Conservation (phyloP, 805 yeast genomes). For the Lachancea nothofagi region DNA sequence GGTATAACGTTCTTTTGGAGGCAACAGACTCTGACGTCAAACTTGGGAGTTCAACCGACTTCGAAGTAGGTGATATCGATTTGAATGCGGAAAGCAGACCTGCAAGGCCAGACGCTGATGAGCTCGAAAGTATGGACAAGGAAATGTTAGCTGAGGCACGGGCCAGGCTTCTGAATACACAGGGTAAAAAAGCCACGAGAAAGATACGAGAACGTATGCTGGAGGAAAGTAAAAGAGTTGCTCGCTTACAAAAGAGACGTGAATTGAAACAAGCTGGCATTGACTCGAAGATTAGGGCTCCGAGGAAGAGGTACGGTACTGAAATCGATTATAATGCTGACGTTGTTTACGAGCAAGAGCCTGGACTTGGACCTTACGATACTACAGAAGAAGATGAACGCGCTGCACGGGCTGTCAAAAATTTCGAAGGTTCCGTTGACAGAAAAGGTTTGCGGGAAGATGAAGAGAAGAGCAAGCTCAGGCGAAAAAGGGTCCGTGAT, state of each 20-base stretch:
- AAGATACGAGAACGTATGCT: conserved; percentile 80
- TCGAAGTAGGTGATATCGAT: conserved; percentile 53
- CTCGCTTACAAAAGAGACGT: conserved; percentile 71
- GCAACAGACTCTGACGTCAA: conserved; percentile 34
- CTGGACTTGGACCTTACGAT: conserved; percentile 65
- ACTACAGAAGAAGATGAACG: conserved; percentile 49
- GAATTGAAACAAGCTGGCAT: conserved; percentile 79
- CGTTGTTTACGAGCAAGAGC: conserved; percentile 69
- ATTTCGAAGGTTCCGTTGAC: conserved; percentile 42
- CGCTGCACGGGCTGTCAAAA: conserved; percentile 36
- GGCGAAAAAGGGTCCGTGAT: conserved; percentile 21
- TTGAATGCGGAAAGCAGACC: conserved; percentile 70
- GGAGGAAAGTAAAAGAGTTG: conserved; percentile 70
- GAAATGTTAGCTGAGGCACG: conserved; percentile 95
- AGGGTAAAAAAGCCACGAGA: conserved; percentile 90
- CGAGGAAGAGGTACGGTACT: conserved; percentile 48
- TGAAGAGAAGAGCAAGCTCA: conserved; percentile 31
- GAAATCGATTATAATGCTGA: conserved; percentile 81
- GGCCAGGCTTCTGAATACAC: conserved; percentile 85
- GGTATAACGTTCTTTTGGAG: conserved; percentile 69
- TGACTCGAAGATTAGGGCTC: conserved; percentile 43
- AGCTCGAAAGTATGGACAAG: conserved; percentile 78
- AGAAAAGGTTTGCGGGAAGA: conserved; percentile 41
- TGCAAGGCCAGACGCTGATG: conserved; percentile 75
- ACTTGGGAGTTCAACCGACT: conserved; percentile 34